Evolutionary conservation across 139 green algal genomes (phyloP).

Genomic region (Picochlorum sp.): DNA sequence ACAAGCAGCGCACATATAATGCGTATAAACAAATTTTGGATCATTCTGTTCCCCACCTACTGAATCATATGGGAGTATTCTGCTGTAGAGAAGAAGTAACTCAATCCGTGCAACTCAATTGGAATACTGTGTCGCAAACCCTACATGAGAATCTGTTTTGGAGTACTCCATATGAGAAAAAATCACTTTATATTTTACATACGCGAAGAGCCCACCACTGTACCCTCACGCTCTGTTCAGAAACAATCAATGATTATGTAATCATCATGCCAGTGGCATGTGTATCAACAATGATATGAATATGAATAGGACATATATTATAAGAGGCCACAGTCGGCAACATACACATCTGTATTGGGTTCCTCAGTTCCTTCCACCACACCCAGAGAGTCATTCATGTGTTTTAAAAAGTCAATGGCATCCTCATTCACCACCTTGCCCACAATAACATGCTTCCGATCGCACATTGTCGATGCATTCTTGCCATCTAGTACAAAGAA

Average conservation of each 20-base stretch:
- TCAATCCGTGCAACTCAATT: neutral
- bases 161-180: too few species aligned
- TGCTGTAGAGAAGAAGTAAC: neutral
- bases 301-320: too few species aligned
- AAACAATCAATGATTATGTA: too few species aligned
- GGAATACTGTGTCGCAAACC: neutral
- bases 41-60: neutral
- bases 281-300: too few species aligned
- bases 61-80: neutral
- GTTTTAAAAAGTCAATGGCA: constrained; percentile 58
- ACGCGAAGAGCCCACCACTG: too few species aligned
- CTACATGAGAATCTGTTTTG: neutral
- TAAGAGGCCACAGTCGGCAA: too few species aligned
- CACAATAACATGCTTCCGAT: constrained; percentile 84
- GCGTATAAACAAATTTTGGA: neutral
- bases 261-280: too few species aligned
- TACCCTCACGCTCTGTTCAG: too few species aligned
- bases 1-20: neutral
- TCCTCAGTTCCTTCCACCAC: too few species aligned
- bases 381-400: constrained; percentile 1
- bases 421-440: constrained; percentile 55
- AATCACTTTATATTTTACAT: too few species aligned
- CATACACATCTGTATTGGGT: too few species aligned
- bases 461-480: constrained; percentile 46
- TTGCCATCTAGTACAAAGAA: constrained; percentile 60